These are phyloP conservation scores for Cytospora leucostoma DNA, from an alignment of 2,329 filamentous ascomycete species.

Conservation along the genomic window DNA sequence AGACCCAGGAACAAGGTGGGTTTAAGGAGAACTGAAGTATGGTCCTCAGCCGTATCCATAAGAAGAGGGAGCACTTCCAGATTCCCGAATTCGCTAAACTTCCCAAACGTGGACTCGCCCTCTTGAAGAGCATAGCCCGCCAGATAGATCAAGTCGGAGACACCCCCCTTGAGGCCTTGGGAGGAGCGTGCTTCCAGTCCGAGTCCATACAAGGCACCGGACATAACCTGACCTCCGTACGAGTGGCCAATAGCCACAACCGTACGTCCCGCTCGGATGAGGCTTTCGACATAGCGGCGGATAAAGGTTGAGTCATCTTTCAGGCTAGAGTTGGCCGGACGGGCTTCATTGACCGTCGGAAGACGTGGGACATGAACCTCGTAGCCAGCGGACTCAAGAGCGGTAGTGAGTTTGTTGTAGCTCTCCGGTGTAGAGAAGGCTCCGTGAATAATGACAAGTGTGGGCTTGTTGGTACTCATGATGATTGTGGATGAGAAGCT, in stretches of 20 bases:
- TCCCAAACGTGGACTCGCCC: background rate
- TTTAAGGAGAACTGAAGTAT: background rate
- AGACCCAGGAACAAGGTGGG: background rate
- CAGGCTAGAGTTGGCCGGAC: conserved; percentile 1
- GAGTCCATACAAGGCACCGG: conserved; percentile 4
- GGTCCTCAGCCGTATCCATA: conserved; percentile 2
- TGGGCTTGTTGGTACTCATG: conserved; percentile 9
- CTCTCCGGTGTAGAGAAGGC: conserved; percentile 7
- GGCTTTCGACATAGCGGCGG: conserved; percentile 2
- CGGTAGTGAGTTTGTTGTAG: conserved; percentile 1
- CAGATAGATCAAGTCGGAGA: conserved; percentile 9
- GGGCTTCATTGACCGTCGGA: conserved; percentile 1
- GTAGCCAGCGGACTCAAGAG: background rate
- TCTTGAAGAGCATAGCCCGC: background rate
- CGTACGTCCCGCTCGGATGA: background rate
- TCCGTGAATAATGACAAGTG: conserved; percentile 16
- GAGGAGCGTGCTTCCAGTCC: conserved; percentile 2
- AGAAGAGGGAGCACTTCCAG: background rate
- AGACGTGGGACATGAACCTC: conserved; percentile 14
- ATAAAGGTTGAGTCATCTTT: conserved; percentile 6
- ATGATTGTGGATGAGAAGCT: background rate
- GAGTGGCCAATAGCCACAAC: conserved; percentile 8
- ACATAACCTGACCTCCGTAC: conserved; percentile 13
- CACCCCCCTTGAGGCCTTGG: conserved; percentile 4
- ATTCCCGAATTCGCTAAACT: background rate